Evolutionary conservation across 345 rosid species (phyloP).

Genomic region (Diplotaxis tenuifolia): DNA sequence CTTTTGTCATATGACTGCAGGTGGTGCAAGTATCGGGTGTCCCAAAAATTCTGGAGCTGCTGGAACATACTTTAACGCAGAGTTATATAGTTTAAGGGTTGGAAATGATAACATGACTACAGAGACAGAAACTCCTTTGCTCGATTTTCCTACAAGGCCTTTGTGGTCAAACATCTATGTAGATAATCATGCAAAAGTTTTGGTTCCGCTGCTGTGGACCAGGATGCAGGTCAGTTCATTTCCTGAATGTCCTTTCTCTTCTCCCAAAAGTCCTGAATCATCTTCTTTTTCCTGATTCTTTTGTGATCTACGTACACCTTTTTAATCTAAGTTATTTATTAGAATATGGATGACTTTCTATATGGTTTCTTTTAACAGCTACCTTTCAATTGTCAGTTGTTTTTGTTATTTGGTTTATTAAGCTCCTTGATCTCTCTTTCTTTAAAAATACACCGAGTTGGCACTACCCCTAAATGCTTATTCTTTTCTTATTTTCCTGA

Average conservation of each 20-base stretch:
- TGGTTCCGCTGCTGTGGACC: slow-evolving; percentile 95
- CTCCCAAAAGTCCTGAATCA: background rate
- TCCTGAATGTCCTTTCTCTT: slow-evolving; percentile 3
- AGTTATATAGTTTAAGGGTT: slow-evolving; percentile 78
- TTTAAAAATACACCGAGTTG: background rate
- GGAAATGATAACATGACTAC: slow-evolving; percentile 82
- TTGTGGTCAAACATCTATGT: slow-evolving; percentile 90
- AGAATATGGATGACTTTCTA: slow-evolving; percentile 2
- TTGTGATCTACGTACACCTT: slow-evolving; percentile 2
- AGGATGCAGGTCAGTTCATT: slow-evolving; percentile 79
- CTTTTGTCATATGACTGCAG: slow-evolving; percentile 39
- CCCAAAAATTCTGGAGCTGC: slow-evolving; percentile 94
- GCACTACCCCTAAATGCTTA: background rate
- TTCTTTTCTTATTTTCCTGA: slow-evolving; percentile 9
- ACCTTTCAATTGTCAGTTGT: background rate
- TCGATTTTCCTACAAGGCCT: slow-evolving; percentile 79
- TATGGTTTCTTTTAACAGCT: background rate
- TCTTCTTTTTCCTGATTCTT: slow-evolving; percentile 16
- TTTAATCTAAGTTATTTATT: background rate
- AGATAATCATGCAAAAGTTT: slow-evolving; percentile 88
- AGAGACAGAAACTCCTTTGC: slow-evolving; percentile 94
- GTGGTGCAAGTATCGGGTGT: slow-evolving; percentile 87
- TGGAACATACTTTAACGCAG: slow-evolving; percentile 89
- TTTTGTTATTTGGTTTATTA: background rate
- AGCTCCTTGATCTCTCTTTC: slow-evolving; percentile 9